Conservation (phyloP, 306 rosid species). For the Cicer arietinum region DNA sequence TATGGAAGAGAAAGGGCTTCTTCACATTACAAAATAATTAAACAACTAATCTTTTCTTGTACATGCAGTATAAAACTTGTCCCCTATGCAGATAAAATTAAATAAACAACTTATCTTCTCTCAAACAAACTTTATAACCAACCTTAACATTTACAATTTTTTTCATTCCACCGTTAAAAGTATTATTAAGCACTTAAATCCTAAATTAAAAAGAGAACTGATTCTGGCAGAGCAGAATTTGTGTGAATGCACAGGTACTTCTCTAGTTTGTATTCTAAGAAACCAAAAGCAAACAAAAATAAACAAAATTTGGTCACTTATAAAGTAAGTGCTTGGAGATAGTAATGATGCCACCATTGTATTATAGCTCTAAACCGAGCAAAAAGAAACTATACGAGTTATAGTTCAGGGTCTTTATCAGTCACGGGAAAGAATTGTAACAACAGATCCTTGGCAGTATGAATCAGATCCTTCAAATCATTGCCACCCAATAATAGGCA, state of each 20-base stretch:
- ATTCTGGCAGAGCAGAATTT: not conserved
- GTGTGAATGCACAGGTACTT: too few species aligned
- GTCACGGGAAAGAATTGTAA: constrained; percentile 44
- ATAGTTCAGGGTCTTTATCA: constrained; percentile 48
- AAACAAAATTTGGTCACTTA: not conserved
- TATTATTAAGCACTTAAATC: too few species aligned
- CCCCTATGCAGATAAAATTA: too few species aligned
- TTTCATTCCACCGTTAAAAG: too few species aligned
- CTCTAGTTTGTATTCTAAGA: constrained; percentile 1
- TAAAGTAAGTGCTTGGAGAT: not conserved
- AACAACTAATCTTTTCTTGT: too few species aligned
- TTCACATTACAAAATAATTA: too few species aligned
- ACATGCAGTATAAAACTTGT: too few species aligned
- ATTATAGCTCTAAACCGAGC: constrained; percentile 6
- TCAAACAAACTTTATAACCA: too few species aligned
- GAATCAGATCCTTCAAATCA: constrained; percentile 69
- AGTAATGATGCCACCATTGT: not conserved
- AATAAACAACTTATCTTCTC: too few species aligned
- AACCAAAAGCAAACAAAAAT: constrained; percentile 2
- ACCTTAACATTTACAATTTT: too few species aligned
- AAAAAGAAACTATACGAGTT: not conserved
- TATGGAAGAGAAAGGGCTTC: too few species aligned
- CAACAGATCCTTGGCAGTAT: constrained; percentile 64
- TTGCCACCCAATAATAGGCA: constrained; percentile 73
- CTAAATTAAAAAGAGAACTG: not conserved